Base-by-base conservation (phyloP, 441 rosid genomes). In the California macrophylla region DNA sequence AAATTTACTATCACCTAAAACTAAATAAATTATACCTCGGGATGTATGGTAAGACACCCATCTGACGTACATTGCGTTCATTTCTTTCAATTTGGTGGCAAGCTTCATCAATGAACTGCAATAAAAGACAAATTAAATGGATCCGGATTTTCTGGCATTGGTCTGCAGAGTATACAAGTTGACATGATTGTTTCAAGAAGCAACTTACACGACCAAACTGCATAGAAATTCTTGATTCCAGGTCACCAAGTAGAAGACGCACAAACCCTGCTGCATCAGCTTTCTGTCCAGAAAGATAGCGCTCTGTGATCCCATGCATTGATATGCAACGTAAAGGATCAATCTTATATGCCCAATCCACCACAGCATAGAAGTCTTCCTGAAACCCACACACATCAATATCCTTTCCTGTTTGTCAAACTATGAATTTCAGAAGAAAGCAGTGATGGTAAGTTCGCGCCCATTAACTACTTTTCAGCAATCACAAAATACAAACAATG, bases 231-330 rank as follows among this genome's bases (percentile, higher is more conserved):
- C 90, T 89, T 3, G 96, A 88, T 80, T 92, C 97, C 72, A 95
- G 84, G 74, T 89, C 98, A 62, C 96, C 99, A 68, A 95, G 98
- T 86, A 95, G 84, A 74, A 92, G 85, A 26, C 99, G 96, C 81
- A 95, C 99, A 79, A 92, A 95, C 68, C 99, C 99, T 63, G 99
- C 98, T 42, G 98, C 98, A 82, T 95, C 99, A 80, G 98, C 98
- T 87, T 92, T 95, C 82, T 92, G 99, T 74, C 97, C 98, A 79
- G 97, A 92, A 50, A 92, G 92, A 79, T 91, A 95, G 45, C 91
- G 85, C 77, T 95, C 99, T 56, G 99, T 95, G 77, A 88, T 91
- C 72, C 99, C 99, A 84, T 92, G 96, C 98, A 95, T 92, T 69
- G 99, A 92, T 85, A 95, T 92, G 87, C 99, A 92, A 45, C 97